A percentile compares a stretch with the other conserved stretches of the same genome.
Conservation (phyloP, 176 grass and related monocot species). For the Poa pratensis region DNA sequence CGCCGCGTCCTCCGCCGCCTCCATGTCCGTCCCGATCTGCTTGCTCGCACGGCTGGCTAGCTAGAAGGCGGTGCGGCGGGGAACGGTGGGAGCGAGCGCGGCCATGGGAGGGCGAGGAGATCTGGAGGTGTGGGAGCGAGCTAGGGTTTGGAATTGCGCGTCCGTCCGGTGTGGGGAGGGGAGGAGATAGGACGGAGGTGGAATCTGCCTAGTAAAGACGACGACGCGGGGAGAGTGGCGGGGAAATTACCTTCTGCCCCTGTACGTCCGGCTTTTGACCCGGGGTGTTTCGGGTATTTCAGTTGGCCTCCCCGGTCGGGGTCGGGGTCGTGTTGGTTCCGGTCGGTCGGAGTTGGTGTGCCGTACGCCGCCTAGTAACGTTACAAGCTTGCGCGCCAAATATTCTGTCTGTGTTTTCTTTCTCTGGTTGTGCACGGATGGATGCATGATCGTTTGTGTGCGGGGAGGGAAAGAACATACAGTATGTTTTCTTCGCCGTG, state of each 20-base stretch:
- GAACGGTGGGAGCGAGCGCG: neutral
- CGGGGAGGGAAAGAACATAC: too few species aligned
- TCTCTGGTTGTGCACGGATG: too few species aligned
- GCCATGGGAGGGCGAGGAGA: conserved; percentile 35
- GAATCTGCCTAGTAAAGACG: conserved; percentile 4
- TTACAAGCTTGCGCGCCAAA: too few species aligned
- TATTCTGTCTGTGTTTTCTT: too few species aligned
- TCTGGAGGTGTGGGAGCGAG: conserved; percentile 1
- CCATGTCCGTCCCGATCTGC: neutral
- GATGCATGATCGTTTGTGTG: too few species aligned
- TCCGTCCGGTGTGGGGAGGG: neutral
- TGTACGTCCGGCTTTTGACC: neutral
- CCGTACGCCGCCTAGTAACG: too few species aligned
- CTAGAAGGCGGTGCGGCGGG: neutral
- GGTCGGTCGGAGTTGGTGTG: neutral
- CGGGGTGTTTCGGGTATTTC: neutral
- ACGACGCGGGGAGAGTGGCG: neutral
- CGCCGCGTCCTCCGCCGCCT: conserved; percentile 15
- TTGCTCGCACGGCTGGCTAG: too few species aligned
- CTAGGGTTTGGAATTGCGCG: conserved; percentile 23
- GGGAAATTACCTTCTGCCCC: neutral
- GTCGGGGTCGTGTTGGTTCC: neutral
- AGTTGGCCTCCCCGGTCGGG: neutral
- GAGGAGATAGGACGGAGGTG: neutral
- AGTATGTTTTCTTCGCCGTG: too few species aligned